Base-by-base conservation (phyloP, 2,329 filamentous ascomycete genomes). In the Sodiomyces alkalinus region DNA sequence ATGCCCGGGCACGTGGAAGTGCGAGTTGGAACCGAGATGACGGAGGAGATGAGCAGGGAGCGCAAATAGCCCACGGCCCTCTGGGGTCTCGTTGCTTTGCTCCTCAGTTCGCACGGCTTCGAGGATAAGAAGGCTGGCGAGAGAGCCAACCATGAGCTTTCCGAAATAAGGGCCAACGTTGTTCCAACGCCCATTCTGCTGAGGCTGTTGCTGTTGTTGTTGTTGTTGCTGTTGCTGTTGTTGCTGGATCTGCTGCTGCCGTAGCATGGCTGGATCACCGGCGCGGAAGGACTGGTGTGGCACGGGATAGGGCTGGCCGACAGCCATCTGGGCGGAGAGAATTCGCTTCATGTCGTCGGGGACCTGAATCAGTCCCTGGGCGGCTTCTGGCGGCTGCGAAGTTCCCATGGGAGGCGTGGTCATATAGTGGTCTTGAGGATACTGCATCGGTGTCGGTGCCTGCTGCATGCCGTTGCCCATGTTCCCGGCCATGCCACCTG, bases 81-180 rank as follows among this genome's bases (percentile, higher is more conserved):
- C 61, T 5, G 74, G 62, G 2, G 63, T 63, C 28, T 80, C 74
- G 26, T 63, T 67, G 41, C 71, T 68, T 47, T 71, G 53, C 52
- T 83, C 69, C 40, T 74, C 57, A 46, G 79, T 68, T 19, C 65
- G 64, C 31, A 86, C 62, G 1, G 82, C 83, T 53, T 94, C 85
- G 40, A 93, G 56, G 19, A 94, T 67, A 86, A 96, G 93, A 12
- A 96, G 61, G 10, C 83, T 85, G 15, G 86, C 87, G 33, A 96
- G 67, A 12, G 86, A 87, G 22, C 87, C 87, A 5, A 94, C 74
- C 81, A 94, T 90, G 39, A 94, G 64, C 55, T 92, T 92, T 28
- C 69, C 70, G 33, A 69, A 64, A 35, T 73, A 75, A 2, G 65
- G 66, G 9, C 52, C 58, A 5, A 58, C 52, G 34, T 60, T 62